A percentile compares a stretch with the other conserved stretches of the same genome.
phyloP scores from a whole-genome alignment of 2,329 filamentous ascomycete genomes.

The Fusarium tjaetaba region DNA sequence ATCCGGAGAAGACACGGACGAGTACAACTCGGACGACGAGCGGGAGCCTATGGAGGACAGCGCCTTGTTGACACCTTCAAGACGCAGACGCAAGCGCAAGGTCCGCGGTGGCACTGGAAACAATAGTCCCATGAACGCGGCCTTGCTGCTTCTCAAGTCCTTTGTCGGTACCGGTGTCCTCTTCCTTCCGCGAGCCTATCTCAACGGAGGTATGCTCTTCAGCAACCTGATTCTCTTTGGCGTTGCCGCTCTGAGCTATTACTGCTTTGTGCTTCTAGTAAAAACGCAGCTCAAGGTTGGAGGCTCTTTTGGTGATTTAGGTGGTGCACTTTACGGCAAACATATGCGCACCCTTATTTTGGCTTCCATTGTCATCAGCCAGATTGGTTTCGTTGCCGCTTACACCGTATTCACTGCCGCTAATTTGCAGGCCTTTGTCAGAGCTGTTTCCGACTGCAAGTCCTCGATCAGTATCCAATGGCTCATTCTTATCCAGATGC shows the following conservation, averaged over 20 bases:
- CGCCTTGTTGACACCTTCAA: slow-evolving; percentile 80
- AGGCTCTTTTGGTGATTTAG: slow-evolving; percentile 98
- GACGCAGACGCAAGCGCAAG: slow-evolving; percentile 80
- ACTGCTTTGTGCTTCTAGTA: slow-evolving; percentile 95
- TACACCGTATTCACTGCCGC: slow-evolving; percentile 98
- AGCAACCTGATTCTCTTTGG: slow-evolving; percentile 89
- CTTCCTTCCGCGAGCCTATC: slow-evolving; percentile 90
- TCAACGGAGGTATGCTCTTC: slow-evolving; percentile 98
- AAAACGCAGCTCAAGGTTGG: slow-evolving; percentile 85
- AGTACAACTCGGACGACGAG: slow-evolving; percentile 71
- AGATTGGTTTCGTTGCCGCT: slow-evolving; percentile 92
- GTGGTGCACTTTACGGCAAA: slow-evolving; percentile 87
- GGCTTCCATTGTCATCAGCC: slow-evolving; percentile 90
- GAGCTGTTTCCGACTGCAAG: slow-evolving; percentile 89
- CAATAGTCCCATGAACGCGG: slow-evolving; percentile 81
- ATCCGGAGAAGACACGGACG: slow-evolving; percentile 75
- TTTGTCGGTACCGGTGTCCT: slow-evolving; percentile 97
- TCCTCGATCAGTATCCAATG: slow-evolving; percentile 86
- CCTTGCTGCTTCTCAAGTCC: slow-evolving; percentile 90
- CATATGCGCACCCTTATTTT: slow-evolving; percentile 92
- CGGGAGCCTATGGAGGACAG: slow-evolving; percentile 89
- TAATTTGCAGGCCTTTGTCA: slow-evolving; percentile 93
- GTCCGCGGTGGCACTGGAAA: slow-evolving; percentile 77
- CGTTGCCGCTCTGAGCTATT: slow-evolving; percentile 90
- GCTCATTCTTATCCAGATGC: slow-evolving; percentile 93